A percentile compares a stretch with the other conserved stretches of the same genome.
These are phyloP conservation scores for Alternaria atra DNA, from an alignment of 2,329 filamentous ascomycete genomes.

Conservation along the genomic window DNA sequence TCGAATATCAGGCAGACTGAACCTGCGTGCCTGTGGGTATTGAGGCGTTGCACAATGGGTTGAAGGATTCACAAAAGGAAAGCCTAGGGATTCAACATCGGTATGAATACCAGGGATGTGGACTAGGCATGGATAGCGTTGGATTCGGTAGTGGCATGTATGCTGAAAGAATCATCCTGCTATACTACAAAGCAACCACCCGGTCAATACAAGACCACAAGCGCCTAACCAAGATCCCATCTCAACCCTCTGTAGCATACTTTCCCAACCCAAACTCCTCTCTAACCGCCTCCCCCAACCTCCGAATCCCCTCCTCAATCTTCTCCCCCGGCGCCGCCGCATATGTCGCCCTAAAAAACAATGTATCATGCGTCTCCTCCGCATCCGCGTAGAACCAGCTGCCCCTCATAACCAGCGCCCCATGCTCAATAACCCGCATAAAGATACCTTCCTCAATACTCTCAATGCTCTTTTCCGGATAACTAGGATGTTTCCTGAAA, in stretches of 20 bases:
- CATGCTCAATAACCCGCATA: conserved; percentile 74
- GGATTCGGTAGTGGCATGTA: neutral
- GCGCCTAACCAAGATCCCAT: neutral
- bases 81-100: neutral
- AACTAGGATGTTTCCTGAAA: conserved; percentile 70
- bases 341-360: conserved; percentile 92
- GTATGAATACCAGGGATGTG: conserved; percentile 1
- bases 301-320: conserved; percentile 60
- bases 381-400: conserved; percentile 90
- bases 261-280: conserved; percentile 63
- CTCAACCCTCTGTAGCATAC: conserved; percentile 12
- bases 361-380: conserved; percentile 64
- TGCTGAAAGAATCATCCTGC: neutral
- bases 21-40: neutral
- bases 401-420: conserved; percentile 82
- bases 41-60: neutral
- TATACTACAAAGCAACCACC: neutral
- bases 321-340: conserved; percentile 72
- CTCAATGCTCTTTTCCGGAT: conserved; percentile 59
- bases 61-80: neutral
- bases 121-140: neutral
- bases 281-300: conserved; percentile 79
- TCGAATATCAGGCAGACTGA: neutral
- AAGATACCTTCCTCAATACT: conserved; percentile 89
- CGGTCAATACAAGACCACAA: conserved; percentile 8